Conservation (phyloP, 305 asterid species). For the Rubia tinctorum region DNA sequence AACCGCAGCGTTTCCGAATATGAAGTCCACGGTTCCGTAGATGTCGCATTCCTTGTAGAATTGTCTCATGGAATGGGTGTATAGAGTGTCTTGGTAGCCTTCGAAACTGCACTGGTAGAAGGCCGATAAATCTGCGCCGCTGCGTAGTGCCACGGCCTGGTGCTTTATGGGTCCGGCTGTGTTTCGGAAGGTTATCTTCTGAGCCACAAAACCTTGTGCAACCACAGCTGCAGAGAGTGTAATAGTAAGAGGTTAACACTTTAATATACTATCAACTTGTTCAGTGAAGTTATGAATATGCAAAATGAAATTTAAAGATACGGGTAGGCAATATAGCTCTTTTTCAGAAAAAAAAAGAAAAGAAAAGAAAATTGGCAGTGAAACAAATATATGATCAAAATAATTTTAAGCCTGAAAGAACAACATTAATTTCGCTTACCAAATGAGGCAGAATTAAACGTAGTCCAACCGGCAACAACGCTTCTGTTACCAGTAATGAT, state of each 20-base stretch:
- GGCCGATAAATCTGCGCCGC: slow-evolving; percentile 59
- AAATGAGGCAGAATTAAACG: slow-evolving; percentile 63
- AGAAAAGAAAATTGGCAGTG: no score
- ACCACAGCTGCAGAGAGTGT: slow-evolving; percentile 30
- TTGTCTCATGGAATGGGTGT: slow-evolving; percentile 22
- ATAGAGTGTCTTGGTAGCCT: slow-evolving; percentile 24
- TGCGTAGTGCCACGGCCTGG: slow-evolving; percentile 77
- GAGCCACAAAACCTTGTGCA: slow-evolving; percentile 48
- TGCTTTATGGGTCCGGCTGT: slow-evolving; percentile 63
- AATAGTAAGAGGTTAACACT: no score
- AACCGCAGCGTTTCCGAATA: slow-evolving; percentile 25
- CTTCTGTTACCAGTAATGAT: slow-evolving; percentile 69
- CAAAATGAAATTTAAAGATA: no score
- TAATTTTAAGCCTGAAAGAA: no score
- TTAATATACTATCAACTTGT: no score
- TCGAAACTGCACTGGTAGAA: slow-evolving; percentile 35
- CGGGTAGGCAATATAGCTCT: no score
- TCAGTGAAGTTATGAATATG: no score
- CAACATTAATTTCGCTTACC: no score
- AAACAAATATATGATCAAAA: no score
- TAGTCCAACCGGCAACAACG: slow-evolving; percentile 72
- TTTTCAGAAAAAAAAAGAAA: no score
- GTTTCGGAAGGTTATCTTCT: slow-evolving; percentile 58
- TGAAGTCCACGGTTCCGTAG: slow-evolving; percentile 24
- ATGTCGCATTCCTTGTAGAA: slow-evolving; percentile 25